Evolutionary conservation across 108 stramenopile species (phyloP).

Genomic region (Nitzschia inconspicua): DNA sequence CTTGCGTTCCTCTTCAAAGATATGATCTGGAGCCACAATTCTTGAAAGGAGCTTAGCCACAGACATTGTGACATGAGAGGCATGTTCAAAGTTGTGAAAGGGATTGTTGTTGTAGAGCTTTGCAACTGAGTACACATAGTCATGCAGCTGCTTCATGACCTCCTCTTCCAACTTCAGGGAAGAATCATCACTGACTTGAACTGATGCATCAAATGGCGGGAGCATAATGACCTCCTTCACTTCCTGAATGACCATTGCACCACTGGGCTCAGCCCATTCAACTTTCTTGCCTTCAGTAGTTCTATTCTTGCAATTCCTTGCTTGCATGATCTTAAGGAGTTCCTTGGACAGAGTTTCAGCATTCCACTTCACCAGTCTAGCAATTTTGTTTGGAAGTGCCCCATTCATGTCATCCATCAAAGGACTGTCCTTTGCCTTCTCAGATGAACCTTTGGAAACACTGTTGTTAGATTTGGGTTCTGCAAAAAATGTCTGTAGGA

Average conservation of each 20-base stretch:
- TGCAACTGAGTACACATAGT: not conserved
- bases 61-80: conserved; percentile 41
- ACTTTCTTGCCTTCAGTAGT: not conserved
- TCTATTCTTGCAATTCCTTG: too few species aligned
- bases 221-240: conserved; percentile 27
- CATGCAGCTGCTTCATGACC: not conserved
- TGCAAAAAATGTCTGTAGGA: conserved; percentile 34
- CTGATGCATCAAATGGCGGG: conserved; percentile 17
- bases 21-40: not conserved
- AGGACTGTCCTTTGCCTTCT: too few species aligned
- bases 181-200: not conserved
- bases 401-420: too few species aligned
- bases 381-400: too few species aligned
- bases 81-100: conserved; percentile 57
- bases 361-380: conserved; percentile 23
- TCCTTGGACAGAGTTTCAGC: conserved; percentile 14
- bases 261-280: conserved; percentile 1
- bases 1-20: not conserved
- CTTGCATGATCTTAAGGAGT: conserved; percentile 10
- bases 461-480: too few species aligned
- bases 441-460: too few species aligned
- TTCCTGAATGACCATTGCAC: conserved; percentile 20
- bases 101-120: conserved; percentile 30
- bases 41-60: conserved; percentile 25
- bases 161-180: conserved; percentile 2